Base-by-base conservation (phyloP, 345 rosid species). In the Syzygium jambos region DNA sequence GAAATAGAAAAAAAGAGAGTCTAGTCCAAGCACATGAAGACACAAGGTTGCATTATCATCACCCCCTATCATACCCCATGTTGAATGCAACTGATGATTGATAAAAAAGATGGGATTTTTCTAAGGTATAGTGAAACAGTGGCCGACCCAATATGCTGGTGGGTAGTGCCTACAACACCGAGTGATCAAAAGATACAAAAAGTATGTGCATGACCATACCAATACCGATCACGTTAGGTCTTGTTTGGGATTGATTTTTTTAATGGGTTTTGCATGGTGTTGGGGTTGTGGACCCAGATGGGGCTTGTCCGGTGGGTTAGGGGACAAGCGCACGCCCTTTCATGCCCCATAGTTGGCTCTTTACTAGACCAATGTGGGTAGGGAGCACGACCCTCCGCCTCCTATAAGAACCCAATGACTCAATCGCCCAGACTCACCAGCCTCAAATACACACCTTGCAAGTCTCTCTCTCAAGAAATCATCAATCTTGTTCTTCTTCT, bases 311-410 rank as follows among this genome's bases (percentile, higher is more conserved):
- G 89, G 80, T 27, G 84, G 55, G 65, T 51, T 52, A 41, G 87
- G 89, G 87, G 86, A 84, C 89, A 88, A 63, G 51, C 1, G 87
- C 89, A 88, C 89, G 87, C 87, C 57, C 89, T 55, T 78, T 85
- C 89, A 54, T 85, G 87, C 56, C 89, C 89, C 89, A 85, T 53
- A 49, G 89, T 85, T 85, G 87, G 68, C 89, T 88, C 87, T 88
- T 88, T 88, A 85, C 63, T 53, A 85, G 87, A 88, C 89, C 89
- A 85, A 17, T 88, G 59, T 46, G 85, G 53, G 85, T 73, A n/a
- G 53, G 86, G 87, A 85, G 87, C 87, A 85, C 89, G 52, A 30
- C 85, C 52, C 27, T 25, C 34, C 68, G 34, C 86, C 23, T 22
- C 86, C 57, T 41, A 34, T 68, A 68, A 68, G 80, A 68, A 34